phyloP scores from a whole-genome alignment of 768 basidiomycete genomes.

The Hypholoma sublateritium region DNA sequence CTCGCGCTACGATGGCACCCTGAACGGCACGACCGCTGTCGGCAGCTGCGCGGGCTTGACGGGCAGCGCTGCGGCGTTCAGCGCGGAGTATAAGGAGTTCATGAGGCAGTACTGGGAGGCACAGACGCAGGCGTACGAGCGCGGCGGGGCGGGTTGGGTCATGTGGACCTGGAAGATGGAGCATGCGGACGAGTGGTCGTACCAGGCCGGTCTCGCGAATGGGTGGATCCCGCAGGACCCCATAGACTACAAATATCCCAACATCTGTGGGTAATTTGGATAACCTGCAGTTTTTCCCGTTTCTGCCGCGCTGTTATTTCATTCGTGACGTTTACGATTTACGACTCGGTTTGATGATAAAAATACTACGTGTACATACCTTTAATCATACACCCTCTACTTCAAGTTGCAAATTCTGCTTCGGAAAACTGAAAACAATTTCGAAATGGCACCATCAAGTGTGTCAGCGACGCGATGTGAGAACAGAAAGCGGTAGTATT shows the following conservation, averaged over 20 bases:
- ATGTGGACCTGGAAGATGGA: slow-evolving; percentile 88
- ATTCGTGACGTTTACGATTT: neutral
- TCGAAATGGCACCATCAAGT: too few species aligned
- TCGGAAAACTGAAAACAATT: too few species aligned
- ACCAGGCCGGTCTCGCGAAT: slow-evolving; percentile 73
- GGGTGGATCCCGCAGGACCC: slow-evolving; percentile 81
- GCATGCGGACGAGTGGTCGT: slow-evolving; percentile 85
- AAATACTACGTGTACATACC: too few species aligned
- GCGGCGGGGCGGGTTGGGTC: slow-evolving; percentile 64
- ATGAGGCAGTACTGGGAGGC: slow-evolving; percentile 82
- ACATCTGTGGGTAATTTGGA: slow-evolving; percentile 6
- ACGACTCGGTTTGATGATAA: too few species aligned
- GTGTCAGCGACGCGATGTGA: too few species aligned
- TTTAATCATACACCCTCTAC: too few species aligned
- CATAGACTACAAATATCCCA: slow-evolving; percentile 47
- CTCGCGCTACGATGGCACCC: slow-evolving; percentile 62
- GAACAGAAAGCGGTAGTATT: too few species aligned
- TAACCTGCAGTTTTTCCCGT: neutral
- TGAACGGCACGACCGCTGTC: slow-evolving; percentile 56
- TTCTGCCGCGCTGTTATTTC: neutral
- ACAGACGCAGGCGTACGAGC: slow-evolving; percentile 73
- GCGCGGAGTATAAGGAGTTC: slow-evolving; percentile 74
- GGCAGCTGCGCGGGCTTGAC: slow-evolving; percentile 76
- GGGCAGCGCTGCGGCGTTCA: slow-evolving; percentile 71
- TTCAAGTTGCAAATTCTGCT: too few species aligned